Conservation (phyloP, 2,329 filamentous ascomycete genomes). For the Xylariaceae sp. region DNA sequence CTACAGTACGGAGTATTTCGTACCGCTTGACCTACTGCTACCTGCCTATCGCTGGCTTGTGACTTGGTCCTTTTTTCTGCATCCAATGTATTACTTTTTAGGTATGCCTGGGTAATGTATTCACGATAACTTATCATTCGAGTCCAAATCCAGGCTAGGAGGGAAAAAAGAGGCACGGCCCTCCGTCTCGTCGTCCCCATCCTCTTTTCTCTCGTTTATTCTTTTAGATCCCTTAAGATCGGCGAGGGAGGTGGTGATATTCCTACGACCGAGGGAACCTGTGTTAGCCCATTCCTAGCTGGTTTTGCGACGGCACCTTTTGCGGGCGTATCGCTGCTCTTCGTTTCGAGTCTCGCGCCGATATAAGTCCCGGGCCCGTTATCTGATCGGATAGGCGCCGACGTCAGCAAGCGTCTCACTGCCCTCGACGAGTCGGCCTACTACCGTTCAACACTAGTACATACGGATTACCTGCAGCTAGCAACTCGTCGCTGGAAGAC, state of each 20-base stretch:
- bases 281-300: not conserved
- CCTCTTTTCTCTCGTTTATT: slow-evolving; percentile 5
- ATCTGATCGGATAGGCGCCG: not conserved
- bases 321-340: not conserved
- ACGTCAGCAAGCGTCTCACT: not conserved
- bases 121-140: slow-evolving; percentile 5
- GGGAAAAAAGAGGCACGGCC: slow-evolving; percentile 1
- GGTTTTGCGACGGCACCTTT: not conserved
- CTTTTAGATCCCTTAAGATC: not conserved
- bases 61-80: not conserved
- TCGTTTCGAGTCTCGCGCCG: not conserved
- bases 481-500: not conserved
- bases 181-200: not conserved
- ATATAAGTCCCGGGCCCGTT: not conserved
- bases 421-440: not conserved
- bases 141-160: slow-evolving; percentile 4
- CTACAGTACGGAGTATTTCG: not conserved
- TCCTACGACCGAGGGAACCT: not conserved
- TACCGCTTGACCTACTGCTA: not conserved
- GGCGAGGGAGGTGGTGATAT: not conserved
- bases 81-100: not conserved
- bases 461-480: not conserved
- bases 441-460: not conserved
- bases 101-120: too few species aligned
- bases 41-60: slow-evolving; percentile 1